phyloP scores from a whole-genome alignment of 495 filamentous ascomycete species.

The Talaromyces trachyspermus region DNA sequence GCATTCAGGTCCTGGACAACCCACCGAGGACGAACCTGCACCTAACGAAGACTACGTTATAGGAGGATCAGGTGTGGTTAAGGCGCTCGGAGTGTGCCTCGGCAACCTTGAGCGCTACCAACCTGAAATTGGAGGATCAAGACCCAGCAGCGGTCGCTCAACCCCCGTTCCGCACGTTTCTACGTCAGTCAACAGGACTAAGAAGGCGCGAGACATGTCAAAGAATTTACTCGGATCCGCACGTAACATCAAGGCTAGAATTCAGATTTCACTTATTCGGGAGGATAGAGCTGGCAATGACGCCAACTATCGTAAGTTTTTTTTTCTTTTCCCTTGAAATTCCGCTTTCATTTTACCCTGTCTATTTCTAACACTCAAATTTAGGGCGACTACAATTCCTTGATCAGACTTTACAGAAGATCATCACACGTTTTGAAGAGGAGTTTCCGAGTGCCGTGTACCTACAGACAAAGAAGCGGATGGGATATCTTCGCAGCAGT shows the following conservation, averaged over 20 bases:
- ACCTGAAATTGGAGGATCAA: conserved; percentile 27
- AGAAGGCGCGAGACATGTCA: conserved; percentile 84
- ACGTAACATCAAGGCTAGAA: conserved; percentile 72
- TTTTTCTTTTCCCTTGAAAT: not conserved
- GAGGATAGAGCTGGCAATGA: conserved; percentile 62
- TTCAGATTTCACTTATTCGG: conserved; percentile 78
- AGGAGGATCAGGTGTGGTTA: conserved; percentile 89
- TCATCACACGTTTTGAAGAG: conserved; percentile 92
- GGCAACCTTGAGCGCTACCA: conserved; percentile 52
- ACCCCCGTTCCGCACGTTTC: conserved; percentile 45
- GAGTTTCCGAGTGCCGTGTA: conserved; percentile 83
- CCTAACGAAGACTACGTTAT: conserved; percentile 94
- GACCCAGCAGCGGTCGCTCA: conserved; percentile 42
- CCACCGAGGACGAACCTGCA: conserved; percentile 62
- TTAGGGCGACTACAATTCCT: conserved; percentile 79
- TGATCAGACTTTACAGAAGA: conserved; percentile 77
- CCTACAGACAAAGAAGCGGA: conserved; percentile 10
- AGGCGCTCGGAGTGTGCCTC: conserved; percentile 84
- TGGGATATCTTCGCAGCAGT: conserved; percentile 19
- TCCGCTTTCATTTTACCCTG: too few species aligned
- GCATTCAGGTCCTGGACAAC: conserved; percentile 41
- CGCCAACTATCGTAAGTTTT: conserved; percentile 65
- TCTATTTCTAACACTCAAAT: conserved; percentile 17
- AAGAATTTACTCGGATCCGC: conserved; percentile 80
- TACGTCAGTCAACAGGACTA: conserved; percentile 27